Evolutionary conservation across 768 basidiomycete genomes (phyloP).

Genomic region (Artomyces pyxidatus): DNA sequence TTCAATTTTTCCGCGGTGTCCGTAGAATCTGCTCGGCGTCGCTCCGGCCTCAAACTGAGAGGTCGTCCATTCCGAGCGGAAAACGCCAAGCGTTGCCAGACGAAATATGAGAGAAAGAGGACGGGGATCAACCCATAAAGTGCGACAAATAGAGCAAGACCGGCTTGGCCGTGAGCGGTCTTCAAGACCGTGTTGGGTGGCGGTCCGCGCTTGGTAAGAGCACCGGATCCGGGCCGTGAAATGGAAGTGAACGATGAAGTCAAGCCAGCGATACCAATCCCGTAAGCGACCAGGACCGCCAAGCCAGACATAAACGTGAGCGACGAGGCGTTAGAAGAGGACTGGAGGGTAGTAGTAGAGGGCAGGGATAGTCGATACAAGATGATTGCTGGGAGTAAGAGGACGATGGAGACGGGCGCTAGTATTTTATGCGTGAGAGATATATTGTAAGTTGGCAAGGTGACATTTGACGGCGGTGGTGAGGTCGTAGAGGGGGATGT

Average conservation of each 20-base stretch:
- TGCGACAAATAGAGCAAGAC: slow-evolving; percentile 53
- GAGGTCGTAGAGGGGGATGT: slow-evolving; percentile 18
- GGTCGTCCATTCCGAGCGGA: slow-evolving; percentile 1
- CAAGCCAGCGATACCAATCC: slow-evolving; percentile 54
- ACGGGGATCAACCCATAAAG: slow-evolving; percentile 49
- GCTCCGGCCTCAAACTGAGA: slow-evolving; percentile 5
- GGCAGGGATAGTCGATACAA: slow-evolving; percentile 35
- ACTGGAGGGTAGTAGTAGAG: slow-evolving; percentile 20
- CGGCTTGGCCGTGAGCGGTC: slow-evolving; percentile 59
- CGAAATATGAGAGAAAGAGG: slow-evolving; percentile 25
- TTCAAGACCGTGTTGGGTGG: slow-evolving; percentile 31
- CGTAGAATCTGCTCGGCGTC: slow-evolving; percentile 29
- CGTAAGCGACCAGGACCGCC: slow-evolving; percentile 42
- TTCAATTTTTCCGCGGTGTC: slow-evolving; percentile 35
- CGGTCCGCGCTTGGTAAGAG: slow-evolving; percentile 24
- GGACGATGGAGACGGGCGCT: slow-evolving; percentile 40
- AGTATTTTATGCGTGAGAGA: slow-evolving; percentile 40
- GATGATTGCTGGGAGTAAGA: slow-evolving; percentile 35
- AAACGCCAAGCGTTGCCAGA: slow-evolving; percentile 6
- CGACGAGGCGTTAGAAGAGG: slow-evolving; percentile 18
- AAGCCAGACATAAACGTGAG: slow-evolving; percentile 31
- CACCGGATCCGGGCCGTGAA: slow-evolving; percentile 17
- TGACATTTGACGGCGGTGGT: slow-evolving; percentile 1
- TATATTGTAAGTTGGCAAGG: slow-evolving; percentile 27
- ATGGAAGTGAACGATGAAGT: slow-evolving; percentile 56